phyloP scores from a whole-genome alignment of 2,329 filamentous ascomycete species.

The Nannizziopsis barbatae region DNA sequence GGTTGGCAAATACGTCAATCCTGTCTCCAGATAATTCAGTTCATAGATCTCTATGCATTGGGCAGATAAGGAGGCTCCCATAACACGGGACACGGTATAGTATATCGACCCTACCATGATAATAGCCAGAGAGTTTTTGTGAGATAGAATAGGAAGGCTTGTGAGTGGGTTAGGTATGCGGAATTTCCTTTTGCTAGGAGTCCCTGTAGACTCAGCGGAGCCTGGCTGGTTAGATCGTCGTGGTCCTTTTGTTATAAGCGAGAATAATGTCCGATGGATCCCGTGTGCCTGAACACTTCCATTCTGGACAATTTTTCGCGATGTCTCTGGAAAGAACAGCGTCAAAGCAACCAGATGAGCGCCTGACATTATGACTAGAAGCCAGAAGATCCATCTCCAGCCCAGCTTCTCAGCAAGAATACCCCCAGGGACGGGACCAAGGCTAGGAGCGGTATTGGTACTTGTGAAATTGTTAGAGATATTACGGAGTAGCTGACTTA shows the following conservation, averaged over 20 bases:
- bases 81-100: constrained; percentile 1
- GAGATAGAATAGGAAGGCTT: constrained; percentile 2
- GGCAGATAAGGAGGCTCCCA: constrained; percentile 1
- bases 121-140: constrained; percentile 5
- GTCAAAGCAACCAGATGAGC: background rate
- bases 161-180: constrained; percentile 1
- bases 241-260: background rate
- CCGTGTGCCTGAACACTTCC: constrained; percentile 1
- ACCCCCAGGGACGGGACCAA: constrained; percentile 29
- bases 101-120: constrained; percentile 7
- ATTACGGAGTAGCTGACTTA: background rate
- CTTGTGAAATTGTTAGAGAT: background rate
- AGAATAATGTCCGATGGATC: constrained; percentile 2
- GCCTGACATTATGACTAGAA: constrained; percentile 13
- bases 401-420: constrained; percentile 31
- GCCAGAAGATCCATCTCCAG: constrained; percentile 41
- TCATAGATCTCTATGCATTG: constrained; percentile 5
- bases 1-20: constrained; percentile 2
- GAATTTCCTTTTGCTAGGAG: background rate
- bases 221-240: background rate
- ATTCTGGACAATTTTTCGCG: constrained; percentile 3
- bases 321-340: constrained; percentile 1
- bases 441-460: constrained; percentile 2
- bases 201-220: background rate
- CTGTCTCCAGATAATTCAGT: background rate